Percentiles rank a stretch among this genome's conserved stretches.
Conservation (phyloP, 352 stramenopile genomes). For the Phytophthora capsici region DNA sequence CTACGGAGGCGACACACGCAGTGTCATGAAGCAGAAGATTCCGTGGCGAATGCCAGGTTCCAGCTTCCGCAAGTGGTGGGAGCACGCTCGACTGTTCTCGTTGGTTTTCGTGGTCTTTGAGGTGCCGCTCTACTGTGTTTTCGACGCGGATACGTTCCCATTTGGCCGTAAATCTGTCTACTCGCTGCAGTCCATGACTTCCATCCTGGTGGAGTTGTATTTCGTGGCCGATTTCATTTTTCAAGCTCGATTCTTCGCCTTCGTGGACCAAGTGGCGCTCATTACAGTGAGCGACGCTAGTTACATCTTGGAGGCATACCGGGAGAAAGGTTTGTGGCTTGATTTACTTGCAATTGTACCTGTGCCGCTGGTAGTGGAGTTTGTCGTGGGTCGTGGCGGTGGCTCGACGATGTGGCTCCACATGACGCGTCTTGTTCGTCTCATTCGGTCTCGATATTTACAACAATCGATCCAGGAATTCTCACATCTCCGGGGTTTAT, state of each 20-base stretch:
- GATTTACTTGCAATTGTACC: slow-evolving; percentile 70
- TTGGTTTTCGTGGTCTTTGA: slow-evolving; percentile 70
- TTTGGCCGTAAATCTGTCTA: slow-evolving; percentile 44
- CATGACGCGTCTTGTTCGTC: slow-evolving; percentile 49
- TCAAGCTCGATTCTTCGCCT: slow-evolving; percentile 65
- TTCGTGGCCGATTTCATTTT: slow-evolving; percentile 65
- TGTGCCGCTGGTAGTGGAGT: slow-evolving; percentile 60
- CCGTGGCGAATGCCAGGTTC: slow-evolving; percentile 65
- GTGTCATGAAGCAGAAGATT: slow-evolving; percentile 5
- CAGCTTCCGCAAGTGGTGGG: slow-evolving; percentile 65
- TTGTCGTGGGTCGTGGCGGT: slow-evolving; percentile 26
- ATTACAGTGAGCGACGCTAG: slow-evolving; percentile 65
- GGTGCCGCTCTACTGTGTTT: slow-evolving; percentile 73
- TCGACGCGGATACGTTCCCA: slow-evolving; percentile 63
- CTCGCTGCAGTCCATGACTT: slow-evolving; percentile 59
- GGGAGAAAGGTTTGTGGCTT: slow-evolving; percentile 52
- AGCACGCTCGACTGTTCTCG: slow-evolving; percentile 51
- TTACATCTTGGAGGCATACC: slow-evolving; percentile 77
- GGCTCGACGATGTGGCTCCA: slow-evolving; percentile 49
- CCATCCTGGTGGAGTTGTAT: slow-evolving; percentile 60
- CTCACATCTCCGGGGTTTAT: slow-evolving; percentile 53
- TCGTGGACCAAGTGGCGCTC: slow-evolving; percentile 66
- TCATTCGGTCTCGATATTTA: slow-evolving; percentile 65
- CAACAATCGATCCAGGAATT: slow-evolving; percentile 61
- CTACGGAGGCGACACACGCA: slow-evolving; percentile 5